These are phyloP conservation scores for Phialocephala subalpina DNA, from an alignment of 2,329 filamentous ascomycete species.

Conservation along the genomic window DNA sequence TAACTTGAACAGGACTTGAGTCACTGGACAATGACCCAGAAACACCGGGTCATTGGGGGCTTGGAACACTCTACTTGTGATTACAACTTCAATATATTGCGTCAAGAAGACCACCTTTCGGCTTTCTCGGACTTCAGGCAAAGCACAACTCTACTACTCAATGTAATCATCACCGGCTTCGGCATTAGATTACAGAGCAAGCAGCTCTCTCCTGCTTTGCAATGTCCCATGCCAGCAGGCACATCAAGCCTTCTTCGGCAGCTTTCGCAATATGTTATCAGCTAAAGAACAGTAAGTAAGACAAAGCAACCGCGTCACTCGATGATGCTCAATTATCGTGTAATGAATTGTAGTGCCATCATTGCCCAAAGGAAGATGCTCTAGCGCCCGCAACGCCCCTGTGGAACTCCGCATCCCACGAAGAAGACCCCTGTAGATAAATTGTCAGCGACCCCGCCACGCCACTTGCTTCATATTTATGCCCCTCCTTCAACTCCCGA, in stretches of 20 bases:
- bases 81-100: not conserved
- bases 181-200: not conserved
- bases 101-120: not conserved
- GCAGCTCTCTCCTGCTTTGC: not conserved
- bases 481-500: conserved; percentile 4
- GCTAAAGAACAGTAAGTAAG: not conserved
- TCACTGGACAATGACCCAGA: no score
- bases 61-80: not conserved
- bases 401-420: not conserved
- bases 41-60: no score
- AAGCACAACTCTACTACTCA: not conserved
- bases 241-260: not conserved
- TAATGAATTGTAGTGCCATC: no score
- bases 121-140: not conserved
- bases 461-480: conserved; percentile 11
- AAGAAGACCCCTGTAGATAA: conserved; percentile 14
- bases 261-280: not conserved
- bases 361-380: not conserved
- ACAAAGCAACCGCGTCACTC: not conserved
- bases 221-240: not conserved
- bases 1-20: no score
- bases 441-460: conserved; percentile 13
- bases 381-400: not conserved
- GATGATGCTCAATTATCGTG: not conserved
- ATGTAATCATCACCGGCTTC: not conserved